phyloP scores from a whole-genome alignment of 352 stramenopile species.

The Globisporangium viniferum region DNA sequence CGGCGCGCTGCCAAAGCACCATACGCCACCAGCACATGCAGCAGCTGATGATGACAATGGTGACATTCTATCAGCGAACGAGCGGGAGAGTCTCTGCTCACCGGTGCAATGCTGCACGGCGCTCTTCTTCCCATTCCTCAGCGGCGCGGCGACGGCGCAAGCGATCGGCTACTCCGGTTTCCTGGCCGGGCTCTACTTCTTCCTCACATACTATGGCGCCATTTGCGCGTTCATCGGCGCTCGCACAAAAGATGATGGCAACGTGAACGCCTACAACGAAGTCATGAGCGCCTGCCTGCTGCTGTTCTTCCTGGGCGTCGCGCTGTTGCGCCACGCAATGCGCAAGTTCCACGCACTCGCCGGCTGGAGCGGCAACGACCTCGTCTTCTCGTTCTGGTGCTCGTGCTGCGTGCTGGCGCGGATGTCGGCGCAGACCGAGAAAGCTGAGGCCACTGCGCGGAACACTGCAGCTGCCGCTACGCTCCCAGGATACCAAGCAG shows the following conservation, averaged over 20 bases:
- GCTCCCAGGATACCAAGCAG: conserved; percentile 7
- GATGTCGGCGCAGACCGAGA: conserved; percentile 25
- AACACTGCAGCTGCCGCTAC: conserved; percentile 4
- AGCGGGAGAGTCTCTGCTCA: not conserved
- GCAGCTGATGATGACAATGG: too few relatives aligned
- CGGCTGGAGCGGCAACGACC: conserved; percentile 16
- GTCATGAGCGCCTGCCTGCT: too few relatives aligned
- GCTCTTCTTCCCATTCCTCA: conserved; percentile 24
- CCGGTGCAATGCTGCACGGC: not conserved
- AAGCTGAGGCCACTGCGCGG: conserved; percentile 2
- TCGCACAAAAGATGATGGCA: too few relatives aligned
- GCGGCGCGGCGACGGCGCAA: conserved; percentile 7
- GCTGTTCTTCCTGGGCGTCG: too few relatives aligned
- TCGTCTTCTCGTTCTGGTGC: conserved; percentile 9
- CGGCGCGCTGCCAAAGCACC: too few relatives aligned
- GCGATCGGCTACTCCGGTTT: not conserved
- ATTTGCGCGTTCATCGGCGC: too few relatives aligned
- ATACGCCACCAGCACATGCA: too few relatives aligned
- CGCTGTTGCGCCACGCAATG: not conserved
- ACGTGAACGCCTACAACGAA: too few relatives aligned
- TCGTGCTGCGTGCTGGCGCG: conserved; percentile 22
- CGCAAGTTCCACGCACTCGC: conserved; percentile 2
- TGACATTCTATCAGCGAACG: too few relatives aligned
- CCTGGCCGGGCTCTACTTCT: too few relatives aligned
- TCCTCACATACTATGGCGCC: too few relatives aligned